Conservation (phyloP, 495 filamentous ascomycete genomes). For the Xanthoparmelia taractica region DNA sequence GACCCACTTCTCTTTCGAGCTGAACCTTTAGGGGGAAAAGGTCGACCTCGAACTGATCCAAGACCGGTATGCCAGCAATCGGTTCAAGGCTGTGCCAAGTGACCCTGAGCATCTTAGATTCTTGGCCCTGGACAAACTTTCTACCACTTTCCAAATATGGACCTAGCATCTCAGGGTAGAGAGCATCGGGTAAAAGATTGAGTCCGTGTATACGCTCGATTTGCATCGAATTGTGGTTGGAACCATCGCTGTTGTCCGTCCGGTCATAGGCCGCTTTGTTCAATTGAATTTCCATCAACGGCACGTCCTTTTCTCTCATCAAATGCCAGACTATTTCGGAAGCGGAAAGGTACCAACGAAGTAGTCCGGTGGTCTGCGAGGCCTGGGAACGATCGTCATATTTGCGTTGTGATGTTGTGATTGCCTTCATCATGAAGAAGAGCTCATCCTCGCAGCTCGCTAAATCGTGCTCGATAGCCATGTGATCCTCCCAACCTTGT, state of each 20-base stretch:
- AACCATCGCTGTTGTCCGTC: conserved; percentile 92
- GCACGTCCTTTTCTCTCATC: conserved; percentile 73
- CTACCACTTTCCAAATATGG: conserved; percentile 66
- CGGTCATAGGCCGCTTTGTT: conserved; percentile 84
- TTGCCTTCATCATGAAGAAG: conserved; percentile 99
- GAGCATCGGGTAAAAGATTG: conserved; percentile 80
- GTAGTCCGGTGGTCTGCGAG: conserved; percentile 62
- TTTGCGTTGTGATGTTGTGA: conserved; percentile 89
- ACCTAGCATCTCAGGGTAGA: conserved; percentile 92
- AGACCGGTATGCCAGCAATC: conserved; percentile 93
- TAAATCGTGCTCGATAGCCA: conserved; percentile 80
- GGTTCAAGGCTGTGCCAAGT: conserved; percentile 98
- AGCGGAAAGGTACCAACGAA: conserved; percentile 84
- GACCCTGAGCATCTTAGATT: conserved; percentile 76
- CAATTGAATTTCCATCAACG: conserved; percentile 89
- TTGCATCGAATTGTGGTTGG: conserved; percentile 85
- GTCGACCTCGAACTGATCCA: conserved; percentile 95
- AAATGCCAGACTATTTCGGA: conserved; percentile 96
- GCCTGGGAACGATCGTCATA: conserved; percentile 57
- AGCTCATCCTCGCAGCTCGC: conserved; percentile 88
- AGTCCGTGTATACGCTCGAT: conserved; percentile 75
- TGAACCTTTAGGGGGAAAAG: conserved; percentile 90
- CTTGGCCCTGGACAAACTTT: conserved; percentile 37
- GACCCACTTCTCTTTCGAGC: conserved; percentile 85
- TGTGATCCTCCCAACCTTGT: conserved; percentile 82